Base-by-base conservation (phyloP, 2,329 filamentous ascomycete species). In the Colletotrichum sp. region DNA sequence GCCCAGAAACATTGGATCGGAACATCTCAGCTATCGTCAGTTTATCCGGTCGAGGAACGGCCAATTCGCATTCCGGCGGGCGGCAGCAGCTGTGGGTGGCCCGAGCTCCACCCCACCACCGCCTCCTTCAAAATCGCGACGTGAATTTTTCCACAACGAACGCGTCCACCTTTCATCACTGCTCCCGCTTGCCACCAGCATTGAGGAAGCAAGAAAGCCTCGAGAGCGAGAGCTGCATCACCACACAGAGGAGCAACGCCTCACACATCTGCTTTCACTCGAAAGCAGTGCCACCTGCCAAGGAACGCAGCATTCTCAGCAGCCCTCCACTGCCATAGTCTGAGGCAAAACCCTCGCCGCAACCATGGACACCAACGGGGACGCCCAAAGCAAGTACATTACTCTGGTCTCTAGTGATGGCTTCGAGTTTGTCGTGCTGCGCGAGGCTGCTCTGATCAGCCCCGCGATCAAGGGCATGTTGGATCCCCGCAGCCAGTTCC, bases 331-430 rank as follows among this genome's bases (percentile, higher is more conserved):
- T 21, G 43, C n/a, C n/a, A 52, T 12, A 52, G 43, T 3, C n/a
- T 52, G 43, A 24, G n/a, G 43, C 43, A 52, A 24, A 13, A 13
- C 3, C 4, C 32, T 38, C 59, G 30, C 32, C 32, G 55, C 10
- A 30, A 38, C 24, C 36, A 74, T 74, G 71, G 74, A 63, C 26
- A 24, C 64, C 56, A 66, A 76, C 59, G 74, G 71, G 38, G 71
- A 68, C 52, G 58, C 74, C 34, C 64, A 77, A 21, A 91, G 90
- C 84, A 92, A 95, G 81, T 96, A 95, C 84, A 90, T 96, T 78
- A 96, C 94, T 7, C 90, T 96, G 68, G 89, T 96, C 56, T 95
- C 94, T 1, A 90, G 88, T 78, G 94, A 96, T 83, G 93, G 91
- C 79, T 95, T 92, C 82, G 94, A 95, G 86, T 96, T 95, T 82